phyloP scores from a whole-genome alignment of 768 basidiomycete genomes.

The Suillus clintonianus region DNA sequence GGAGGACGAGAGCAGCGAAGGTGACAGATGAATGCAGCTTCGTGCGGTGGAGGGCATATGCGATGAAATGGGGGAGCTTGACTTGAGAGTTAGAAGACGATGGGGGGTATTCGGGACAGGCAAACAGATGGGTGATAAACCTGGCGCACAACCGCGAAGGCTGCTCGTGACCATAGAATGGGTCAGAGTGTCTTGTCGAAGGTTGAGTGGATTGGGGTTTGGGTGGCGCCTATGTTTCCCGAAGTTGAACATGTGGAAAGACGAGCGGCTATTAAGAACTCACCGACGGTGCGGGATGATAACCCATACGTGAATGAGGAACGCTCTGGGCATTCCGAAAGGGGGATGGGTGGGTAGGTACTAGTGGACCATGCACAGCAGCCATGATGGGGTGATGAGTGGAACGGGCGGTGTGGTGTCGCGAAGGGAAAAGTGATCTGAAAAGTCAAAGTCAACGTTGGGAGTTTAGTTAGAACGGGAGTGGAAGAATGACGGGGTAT shows the following conservation, averaged over 20 bases:
- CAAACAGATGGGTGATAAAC: conserved; percentile 84
- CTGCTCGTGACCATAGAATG: conserved; percentile 64
- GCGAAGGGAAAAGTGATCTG: conserved; percentile 8
- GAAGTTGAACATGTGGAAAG: not conserved
- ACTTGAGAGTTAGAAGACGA: conserved; percentile 30
- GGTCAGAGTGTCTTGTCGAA: conserved; percentile 21
- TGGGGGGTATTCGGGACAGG: conserved; percentile 82
- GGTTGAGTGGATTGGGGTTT: conserved; percentile 36
- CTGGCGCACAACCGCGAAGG: conserved; percentile 69
- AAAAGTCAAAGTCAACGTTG: not conserved
- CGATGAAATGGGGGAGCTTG: conserved; percentile 60
- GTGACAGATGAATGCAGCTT: conserved; percentile 58
- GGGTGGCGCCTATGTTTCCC: conserved; percentile 18
- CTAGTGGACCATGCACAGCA: conserved; percentile 31
- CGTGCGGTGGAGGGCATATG: conserved; percentile 69
- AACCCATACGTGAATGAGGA: conserved; percentile 25
- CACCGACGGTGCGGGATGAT: conserved; percentile 29
- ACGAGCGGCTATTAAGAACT: conserved; percentile 5
- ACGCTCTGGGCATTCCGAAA: conserved; percentile 26
- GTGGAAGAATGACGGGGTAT: conserved; percentile 3
- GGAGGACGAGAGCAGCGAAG: conserved; percentile 43
- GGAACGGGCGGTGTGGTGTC: conserved; percentile 15
- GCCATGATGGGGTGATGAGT: conserved; percentile 20
- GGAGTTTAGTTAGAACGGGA: conserved; percentile 5
- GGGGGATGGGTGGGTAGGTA: conserved; percentile 29